A percentile compares a stretch with the other conserved stretches of the same genome.
Evolutionary conservation across 192 early-diverging fungal species (phyloP).

Genomic region (Backusella luteola): DNA sequence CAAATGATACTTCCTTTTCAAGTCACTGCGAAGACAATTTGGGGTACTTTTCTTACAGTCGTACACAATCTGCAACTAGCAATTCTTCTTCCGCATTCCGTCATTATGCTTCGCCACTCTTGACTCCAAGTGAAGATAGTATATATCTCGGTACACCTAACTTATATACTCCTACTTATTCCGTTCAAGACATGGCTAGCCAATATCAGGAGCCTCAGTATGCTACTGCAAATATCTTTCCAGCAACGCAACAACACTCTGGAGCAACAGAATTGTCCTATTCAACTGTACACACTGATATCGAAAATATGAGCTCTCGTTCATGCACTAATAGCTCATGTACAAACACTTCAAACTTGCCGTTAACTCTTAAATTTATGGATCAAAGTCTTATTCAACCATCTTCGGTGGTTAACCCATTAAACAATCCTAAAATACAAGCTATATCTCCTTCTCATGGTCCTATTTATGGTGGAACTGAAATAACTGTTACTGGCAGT

Average conservation of each 20-base stretch:
- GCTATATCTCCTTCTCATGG: slow-evolving; percentile 79
- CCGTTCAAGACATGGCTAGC: background rate
- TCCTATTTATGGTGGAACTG: slow-evolving; percentile 79
- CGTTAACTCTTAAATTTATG: background rate
- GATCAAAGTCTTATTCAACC: background rate
- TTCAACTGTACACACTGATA: background rate
- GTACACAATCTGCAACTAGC: background rate
- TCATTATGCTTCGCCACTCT: background rate
- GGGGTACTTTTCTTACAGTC: background rate
- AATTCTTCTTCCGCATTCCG: background rate
- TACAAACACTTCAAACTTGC: background rate
- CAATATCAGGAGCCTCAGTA: background rate
- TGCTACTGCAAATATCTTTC: background rate
- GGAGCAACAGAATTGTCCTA: background rate
- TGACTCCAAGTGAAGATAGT: background rate
- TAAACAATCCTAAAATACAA: slow-evolving; percentile 44
- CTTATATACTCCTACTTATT: background rate
- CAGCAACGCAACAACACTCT: background rate
- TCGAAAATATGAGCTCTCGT: background rate
- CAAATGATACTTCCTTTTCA: background rate
- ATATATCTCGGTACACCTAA: background rate
- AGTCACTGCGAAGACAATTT: background rate
- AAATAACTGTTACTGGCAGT: slow-evolving; percentile 78
- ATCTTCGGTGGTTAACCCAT: background rate
- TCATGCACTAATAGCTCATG: background rate